Evolutionary conservation across 441 rosid genomes (phyloP).

Genomic region (Adansonia rubrostipa): DNA sequence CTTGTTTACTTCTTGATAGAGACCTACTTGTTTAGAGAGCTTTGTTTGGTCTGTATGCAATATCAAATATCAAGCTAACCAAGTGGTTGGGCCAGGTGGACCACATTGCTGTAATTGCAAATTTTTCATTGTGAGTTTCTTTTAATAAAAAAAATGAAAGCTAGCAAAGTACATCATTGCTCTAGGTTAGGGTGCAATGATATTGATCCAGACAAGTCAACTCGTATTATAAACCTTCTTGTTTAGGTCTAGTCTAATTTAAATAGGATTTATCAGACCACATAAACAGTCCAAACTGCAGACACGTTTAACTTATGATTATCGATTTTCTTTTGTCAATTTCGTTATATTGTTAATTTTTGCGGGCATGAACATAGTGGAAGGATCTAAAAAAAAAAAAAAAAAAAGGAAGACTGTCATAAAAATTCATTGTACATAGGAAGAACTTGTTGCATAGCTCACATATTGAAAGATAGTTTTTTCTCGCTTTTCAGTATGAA

Average conservation of each 20-base stretch:
- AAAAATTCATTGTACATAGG: background rate
- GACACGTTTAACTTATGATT: too few species aligned
- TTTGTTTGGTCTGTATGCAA: too few species aligned
- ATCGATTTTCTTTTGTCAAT: too few species aligned
- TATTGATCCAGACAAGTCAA: too few species aligned
- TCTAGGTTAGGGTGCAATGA: background rate
- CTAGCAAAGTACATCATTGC: background rate
- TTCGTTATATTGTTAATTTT: too few species aligned
- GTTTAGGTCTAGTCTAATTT: too few species aligned
- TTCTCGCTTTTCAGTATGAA: background rate
- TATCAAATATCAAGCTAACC: too few species aligned
- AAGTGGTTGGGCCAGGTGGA: background rate
- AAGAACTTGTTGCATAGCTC: constrained; percentile 14
- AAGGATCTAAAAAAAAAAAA: background rate
- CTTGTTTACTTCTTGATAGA: too few species aligned
- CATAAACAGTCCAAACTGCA: too few species aligned
- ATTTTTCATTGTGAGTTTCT: background rate
- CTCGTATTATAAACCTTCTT: too few species aligned
- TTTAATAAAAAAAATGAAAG: background rate
- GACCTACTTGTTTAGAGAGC: too few species aligned
- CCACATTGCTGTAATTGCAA: constrained; percentile 9
- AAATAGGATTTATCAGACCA: too few species aligned
- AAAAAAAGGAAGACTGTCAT: background rate
- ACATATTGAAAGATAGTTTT: background rate
- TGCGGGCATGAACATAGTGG: background rate